Evolutionary conservation across 2,329 filamentous ascomycete genomes (phyloP), one percentile per base, ranked within the genome.

Genomic region (Fusarium newnesense): DNA sequence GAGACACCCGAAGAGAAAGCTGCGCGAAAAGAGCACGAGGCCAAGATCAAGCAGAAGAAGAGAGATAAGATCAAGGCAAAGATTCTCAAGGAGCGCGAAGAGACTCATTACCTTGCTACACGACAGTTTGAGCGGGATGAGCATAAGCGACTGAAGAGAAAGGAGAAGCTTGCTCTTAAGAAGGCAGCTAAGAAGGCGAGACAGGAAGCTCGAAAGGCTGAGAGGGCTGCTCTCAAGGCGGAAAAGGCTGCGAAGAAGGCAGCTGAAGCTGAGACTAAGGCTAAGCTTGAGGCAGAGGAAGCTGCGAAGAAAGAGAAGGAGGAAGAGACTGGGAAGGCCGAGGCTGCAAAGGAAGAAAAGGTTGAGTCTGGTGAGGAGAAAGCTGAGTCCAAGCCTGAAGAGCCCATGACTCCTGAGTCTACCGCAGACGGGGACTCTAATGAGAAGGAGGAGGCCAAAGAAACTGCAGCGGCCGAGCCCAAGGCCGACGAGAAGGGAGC

Each of bases 121-220:
- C 83, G 82, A 53, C 79, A 82, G 36, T 81, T 81, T 47, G 80
- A 81, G 46, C 84, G 81, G 60, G 67, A 70, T 4, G 67, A 78
- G 39, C 77, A 72, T 21, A 74, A 54, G 30, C 60, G 64, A 8
- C 54, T 72, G 75, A 92, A 90, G 78, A 94, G 93, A 80, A 95
- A 93, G 83, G 96, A 94, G 81, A 94, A 93, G 83, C 94, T 92
- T 85, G 95, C 94, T 87, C 88, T 88, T 36, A 93, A 91, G 81
- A 94, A 93, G 84, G 89, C 91, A 10, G 75, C 84, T 67, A 81
- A 83, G 52, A 80, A 78, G 67, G 70, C 67, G 4, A 72, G 53
- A 36, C 60, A 66, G 32, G 67, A 56, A 5, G 69, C 71, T 6
- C 62, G 54, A 0, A 68, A 67, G 28, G 73, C 73, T n/a, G 74